A percentile compares a stretch with the other conserved stretches of the same genome.
These are phyloP conservation scores for Tripterygium wilfordii DNA, from an alignment of 177 flowering plant genomes.

Conservation along the genomic window DNA sequence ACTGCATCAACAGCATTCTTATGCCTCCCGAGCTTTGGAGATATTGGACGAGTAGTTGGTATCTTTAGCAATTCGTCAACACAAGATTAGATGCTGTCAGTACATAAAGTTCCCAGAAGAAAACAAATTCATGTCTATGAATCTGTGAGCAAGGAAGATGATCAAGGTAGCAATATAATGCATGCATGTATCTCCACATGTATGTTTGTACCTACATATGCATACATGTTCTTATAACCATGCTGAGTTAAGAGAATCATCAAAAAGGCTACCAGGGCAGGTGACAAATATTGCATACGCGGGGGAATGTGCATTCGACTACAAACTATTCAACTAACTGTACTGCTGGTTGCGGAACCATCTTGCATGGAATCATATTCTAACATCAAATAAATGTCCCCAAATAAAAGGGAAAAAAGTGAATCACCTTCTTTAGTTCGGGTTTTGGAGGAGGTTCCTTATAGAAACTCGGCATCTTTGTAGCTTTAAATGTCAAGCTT, in stretches of 20 bases:
- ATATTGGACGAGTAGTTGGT: constrained; percentile 55
- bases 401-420: too few relatives aligned
- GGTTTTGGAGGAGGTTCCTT: constrained; percentile 59
- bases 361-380: too few relatives aligned
- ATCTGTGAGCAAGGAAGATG: not conserved
- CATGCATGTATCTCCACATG: not conserved
- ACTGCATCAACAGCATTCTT: constrained; percentile 24
- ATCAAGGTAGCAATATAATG: not conserved
- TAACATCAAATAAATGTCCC: too few relatives aligned
- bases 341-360: not conserved
- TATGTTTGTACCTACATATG: not conserved
- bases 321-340: not conserved
- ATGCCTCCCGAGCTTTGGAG: constrained; percentile 63
- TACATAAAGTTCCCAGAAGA: not conserved
- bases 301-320: too few relatives aligned
- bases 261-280: too few relatives aligned
- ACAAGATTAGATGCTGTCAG: not conserved
- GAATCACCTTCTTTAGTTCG: constrained; percentile 56
- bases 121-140: too few relatives aligned
- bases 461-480: constrained; percentile 66
- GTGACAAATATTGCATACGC: too few relatives aligned
- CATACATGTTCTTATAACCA: too few relatives aligned
- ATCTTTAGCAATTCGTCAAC: constrained; percentile 23
- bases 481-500: constrained; percentile 64
- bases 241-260: too few relatives aligned